Evolutionary conservation across 2,329 filamentous ascomycete genomes (phyloP).

Genomic region (Ilyonectria robusta): DNA sequence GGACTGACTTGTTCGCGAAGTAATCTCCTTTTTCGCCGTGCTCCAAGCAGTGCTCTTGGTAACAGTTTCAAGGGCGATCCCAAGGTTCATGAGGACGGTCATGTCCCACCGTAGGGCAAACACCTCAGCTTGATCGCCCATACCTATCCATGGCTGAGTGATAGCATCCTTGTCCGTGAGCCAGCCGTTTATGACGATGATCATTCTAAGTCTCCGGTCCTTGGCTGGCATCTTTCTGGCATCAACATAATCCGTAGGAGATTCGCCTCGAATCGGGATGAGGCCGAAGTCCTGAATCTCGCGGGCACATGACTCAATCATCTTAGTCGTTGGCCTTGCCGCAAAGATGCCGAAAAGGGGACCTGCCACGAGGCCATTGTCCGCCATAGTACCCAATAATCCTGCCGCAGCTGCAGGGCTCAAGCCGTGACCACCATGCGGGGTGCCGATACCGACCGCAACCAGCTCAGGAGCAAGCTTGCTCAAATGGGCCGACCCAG

Average conservation of each 20-base stretch:
- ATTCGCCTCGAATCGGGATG: slow-evolving; percentile 75
- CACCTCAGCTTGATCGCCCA: slow-evolving; percentile 81
- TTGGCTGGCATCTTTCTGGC: slow-evolving; percentile 66
- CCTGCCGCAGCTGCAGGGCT: slow-evolving; percentile 81
- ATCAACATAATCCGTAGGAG: slow-evolving; percentile 59
- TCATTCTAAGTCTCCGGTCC: slow-evolving; percentile 81
- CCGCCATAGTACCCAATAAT: slow-evolving; percentile 84
- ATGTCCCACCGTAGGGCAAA: slow-evolving; percentile 90
- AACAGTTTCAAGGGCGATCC: slow-evolving; percentile 82
- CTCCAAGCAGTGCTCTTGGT: slow-evolving; percentile 87
- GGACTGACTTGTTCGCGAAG: slow-evolving; percentile 61
- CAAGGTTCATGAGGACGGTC: slow-evolving; percentile 82
- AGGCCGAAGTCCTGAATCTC: slow-evolving; percentile 94
- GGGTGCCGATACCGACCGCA: slow-evolving; percentile 82
- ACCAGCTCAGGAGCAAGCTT: slow-evolving; percentile 84
- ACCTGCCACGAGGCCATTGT: slow-evolving; percentile 85
- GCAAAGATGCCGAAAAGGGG: slow-evolving; percentile 94
- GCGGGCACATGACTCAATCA: slow-evolving; percentile 89
- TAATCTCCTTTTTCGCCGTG: slow-evolving; percentile 70
- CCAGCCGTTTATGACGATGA: slow-evolving; percentile 88
- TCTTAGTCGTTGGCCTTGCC: slow-evolving; percentile 84
- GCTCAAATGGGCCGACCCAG: slow-evolving; percentile 62
- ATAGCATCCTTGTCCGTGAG: slow-evolving; percentile 80
- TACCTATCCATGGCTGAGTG: slow-evolving; percentile 79
- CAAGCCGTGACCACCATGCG: slow-evolving; percentile 84